A percentile compares a stretch with the other conserved stretches of the same genome.
phyloP scores from a whole-genome alignment of 2,329 filamentous ascomycete genomes.

The Colletotrichum ledebouriae region DNA sequence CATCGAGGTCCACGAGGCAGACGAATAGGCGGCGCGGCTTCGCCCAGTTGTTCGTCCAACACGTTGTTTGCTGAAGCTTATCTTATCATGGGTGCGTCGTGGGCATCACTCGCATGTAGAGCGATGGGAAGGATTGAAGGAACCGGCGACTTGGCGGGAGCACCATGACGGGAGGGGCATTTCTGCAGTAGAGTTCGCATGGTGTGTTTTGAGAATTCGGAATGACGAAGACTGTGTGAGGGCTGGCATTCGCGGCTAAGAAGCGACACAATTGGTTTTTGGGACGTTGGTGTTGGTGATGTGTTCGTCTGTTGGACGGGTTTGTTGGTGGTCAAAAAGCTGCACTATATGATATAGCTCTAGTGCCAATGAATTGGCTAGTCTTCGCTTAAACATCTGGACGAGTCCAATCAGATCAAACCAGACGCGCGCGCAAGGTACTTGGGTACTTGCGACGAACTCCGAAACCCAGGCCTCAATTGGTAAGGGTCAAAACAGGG shows the following conservation, averaged over 20 bases:
- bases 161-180: conserved; percentile 28
- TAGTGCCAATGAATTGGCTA: conserved; percentile 25
- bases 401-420: conserved; percentile 8
- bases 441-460: conserved; percentile 7
- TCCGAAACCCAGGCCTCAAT: conserved; percentile 17
- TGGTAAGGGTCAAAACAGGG: conserved; percentile 18
- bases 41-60: conserved; percentile 2
- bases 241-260: conserved; percentile 30
- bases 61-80: neutral
- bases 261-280: conserved; percentile 11
- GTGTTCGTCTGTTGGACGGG: conserved; percentile 23
- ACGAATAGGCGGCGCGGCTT: conserved; percentile 22
- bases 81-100: conserved; percentile 15
- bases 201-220: conserved; percentile 23
- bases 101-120: conserved; percentile 18
- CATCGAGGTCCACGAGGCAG: conserved; percentile 33
- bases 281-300: neutral
- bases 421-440: conserved; percentile 31
- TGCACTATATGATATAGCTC: neutral
- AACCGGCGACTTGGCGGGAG: conserved; percentile 22
- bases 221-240: conserved; percentile 19
- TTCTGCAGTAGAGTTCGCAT: conserved; percentile 29
- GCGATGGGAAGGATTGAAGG: conserved; percentile 19
- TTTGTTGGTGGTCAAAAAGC: conserved; percentile 22
- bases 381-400: conserved; percentile 30